Evolutionary conservation across 208 protist species (phyloP).

Genomic region (Wallacemonas collosoma): DNA sequence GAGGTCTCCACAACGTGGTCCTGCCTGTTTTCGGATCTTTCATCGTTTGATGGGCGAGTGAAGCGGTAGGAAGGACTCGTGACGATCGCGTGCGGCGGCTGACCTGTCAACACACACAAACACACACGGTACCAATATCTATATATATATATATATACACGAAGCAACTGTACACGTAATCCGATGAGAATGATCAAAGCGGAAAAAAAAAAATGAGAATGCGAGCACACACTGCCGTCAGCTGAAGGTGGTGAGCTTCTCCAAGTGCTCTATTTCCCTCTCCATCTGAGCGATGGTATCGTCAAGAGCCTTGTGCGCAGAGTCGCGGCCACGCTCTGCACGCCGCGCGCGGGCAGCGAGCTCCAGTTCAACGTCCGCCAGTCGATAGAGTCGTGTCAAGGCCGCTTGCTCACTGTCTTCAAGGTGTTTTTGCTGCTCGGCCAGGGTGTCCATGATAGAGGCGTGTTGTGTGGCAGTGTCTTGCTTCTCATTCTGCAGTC

Average conservation of each 20-base stretch:
- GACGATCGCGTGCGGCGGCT: too few species aligned
- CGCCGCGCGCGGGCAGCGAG: constrained; percentile 25
- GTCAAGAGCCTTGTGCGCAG: constrained; percentile 22
- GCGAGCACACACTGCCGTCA: neutral
- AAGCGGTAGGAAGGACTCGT: too few species aligned
- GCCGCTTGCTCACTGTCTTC: constrained; percentile 21
- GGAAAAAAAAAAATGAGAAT: constrained; percentile 9
- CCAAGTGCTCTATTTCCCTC: constrained; percentile 27
- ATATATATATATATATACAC: too few species aligned
- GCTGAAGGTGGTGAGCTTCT: constrained; percentile 1
- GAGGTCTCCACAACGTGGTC: too few species aligned
- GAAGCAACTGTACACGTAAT: too few species aligned
- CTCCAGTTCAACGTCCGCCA: constrained; percentile 32
- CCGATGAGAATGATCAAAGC: too few species aligned
- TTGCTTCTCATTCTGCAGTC: constrained; percentile 23
- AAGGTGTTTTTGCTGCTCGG: constrained; percentile 26
- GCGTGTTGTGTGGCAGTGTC: constrained; percentile 25
- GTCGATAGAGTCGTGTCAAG: constrained; percentile 22
- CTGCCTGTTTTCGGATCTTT: too few species aligned
- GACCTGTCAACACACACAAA: too few species aligned
- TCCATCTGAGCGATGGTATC: constrained; percentile 33
- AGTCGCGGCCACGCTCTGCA: constrained; percentile 28
- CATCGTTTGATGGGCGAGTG: too few species aligned
- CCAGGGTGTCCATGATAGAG: constrained; percentile 25
- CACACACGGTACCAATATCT: too few species aligned